These are phyloP conservation scores for Ophiostoma populinum DNA, from an alignment of 2,329 filamentous ascomycete genomes.

Conservation along the genomic window DNA sequence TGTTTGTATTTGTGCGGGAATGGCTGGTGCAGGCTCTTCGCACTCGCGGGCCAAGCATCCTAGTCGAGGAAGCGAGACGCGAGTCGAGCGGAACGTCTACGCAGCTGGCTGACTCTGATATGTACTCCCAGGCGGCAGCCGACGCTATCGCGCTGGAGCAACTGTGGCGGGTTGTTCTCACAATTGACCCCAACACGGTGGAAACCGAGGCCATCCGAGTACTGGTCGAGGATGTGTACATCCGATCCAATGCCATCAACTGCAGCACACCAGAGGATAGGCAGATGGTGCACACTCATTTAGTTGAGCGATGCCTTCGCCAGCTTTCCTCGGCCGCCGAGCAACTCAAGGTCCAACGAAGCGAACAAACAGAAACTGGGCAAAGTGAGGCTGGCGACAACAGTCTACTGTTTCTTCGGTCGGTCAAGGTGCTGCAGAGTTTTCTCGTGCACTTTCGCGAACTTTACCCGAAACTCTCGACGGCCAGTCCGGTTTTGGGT, in stretches of 20 bases:
- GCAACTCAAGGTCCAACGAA: constrained; percentile 26
- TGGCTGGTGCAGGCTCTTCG: constrained; percentile 29
- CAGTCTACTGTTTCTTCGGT: constrained; percentile 41
- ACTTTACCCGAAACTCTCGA: constrained; percentile 37
- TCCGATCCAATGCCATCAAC: constrained; percentile 34
- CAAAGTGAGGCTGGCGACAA: constrained; percentile 28
- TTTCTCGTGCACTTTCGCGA: constrained; percentile 48
- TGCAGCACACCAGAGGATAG: constrained; percentile 31
- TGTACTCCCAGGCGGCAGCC: constrained; percentile 23
- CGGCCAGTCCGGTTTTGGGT: constrained; percentile 32
- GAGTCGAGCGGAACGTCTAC: not conserved
- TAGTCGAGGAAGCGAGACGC: constrained; percentile 26
- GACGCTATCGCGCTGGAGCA: constrained; percentile 43
- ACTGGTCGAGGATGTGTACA: constrained; percentile 54
- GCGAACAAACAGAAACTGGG: constrained; percentile 34
- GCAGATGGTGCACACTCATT: constrained; percentile 43
- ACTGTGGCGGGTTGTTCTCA: constrained; percentile 70
- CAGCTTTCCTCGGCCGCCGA: constrained; percentile 49
- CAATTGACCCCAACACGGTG: constrained; percentile 45
- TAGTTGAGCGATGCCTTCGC: constrained; percentile 57
- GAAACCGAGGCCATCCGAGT: constrained; percentile 51
- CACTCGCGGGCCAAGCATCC: constrained; percentile 24
- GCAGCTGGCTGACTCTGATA: constrained; percentile 17
- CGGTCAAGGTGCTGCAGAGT: constrained; percentile 48
- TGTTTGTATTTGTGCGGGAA: constrained; percentile 45